Conservation (phyloP, 306 rosid genomes). For the Vigna trinervia region DNA sequence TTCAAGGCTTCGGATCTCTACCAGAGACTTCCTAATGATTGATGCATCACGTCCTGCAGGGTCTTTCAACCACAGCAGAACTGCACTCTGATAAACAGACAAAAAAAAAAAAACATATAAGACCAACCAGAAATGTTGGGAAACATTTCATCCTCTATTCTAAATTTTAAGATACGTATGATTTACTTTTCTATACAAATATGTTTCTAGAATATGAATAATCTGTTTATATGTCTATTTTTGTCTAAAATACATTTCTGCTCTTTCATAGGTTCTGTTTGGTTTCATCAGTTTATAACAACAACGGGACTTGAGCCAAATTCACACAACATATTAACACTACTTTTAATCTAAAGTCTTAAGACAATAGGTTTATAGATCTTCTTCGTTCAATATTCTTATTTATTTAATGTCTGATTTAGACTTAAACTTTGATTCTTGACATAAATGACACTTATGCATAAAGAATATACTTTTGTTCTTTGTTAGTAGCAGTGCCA, state of each 20-base stretch:
- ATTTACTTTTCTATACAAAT: background rate
- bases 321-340: no score
- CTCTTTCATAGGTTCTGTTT: background rate
- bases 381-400: no score
- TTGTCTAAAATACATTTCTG: background rate
- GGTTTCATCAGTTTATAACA: background rate
- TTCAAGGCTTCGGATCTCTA: conserved; percentile 36
- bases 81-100: conserved; percentile 57
- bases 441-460: no score
- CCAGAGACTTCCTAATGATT: conserved; percentile 55
- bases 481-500: background rate
- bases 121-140: background rate
- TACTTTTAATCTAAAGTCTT: no score
- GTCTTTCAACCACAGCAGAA: conserved; percentile 83
- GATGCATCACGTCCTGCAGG: conserved; percentile 76
- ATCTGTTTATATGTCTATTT: background rate
- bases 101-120: background rate
- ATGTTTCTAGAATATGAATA: background rate
- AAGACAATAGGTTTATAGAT: no score
- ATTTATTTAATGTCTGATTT: no score
- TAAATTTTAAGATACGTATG: background rate
- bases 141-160: background rate
- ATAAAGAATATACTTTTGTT: background rate
- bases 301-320: no score
- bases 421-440: no score